phyloP scores from a whole-genome alignment of 768 basidiomycete species.

The Boletus subcaerulescens region DNA sequence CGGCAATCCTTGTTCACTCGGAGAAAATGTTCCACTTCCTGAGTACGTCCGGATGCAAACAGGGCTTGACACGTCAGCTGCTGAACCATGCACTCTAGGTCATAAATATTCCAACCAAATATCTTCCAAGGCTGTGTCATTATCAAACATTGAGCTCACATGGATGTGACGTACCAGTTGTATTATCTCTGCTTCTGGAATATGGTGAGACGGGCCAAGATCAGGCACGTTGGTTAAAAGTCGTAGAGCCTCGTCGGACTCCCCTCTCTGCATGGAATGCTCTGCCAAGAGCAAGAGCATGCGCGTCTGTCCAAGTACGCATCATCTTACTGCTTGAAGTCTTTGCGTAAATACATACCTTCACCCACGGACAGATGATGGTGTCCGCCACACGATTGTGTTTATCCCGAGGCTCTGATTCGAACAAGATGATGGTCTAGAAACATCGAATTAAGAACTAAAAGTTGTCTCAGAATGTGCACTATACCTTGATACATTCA shows the following conservation, averaged over 20 bases:
- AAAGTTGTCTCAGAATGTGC: neutral
- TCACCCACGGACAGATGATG: neutral
- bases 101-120: slow-evolving; percentile 8
- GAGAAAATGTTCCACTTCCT: neutral
- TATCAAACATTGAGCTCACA: neutral
- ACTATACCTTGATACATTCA: slow-evolving; percentile 7
- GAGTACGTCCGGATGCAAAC: neutral
- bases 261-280: neutral
- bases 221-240: neutral
- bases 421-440: slow-evolving; percentile 6
- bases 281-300: neutral
- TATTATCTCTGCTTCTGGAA: neutral
- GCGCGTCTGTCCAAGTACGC: neutral
- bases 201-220: neutral
- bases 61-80: slow-evolving; percentile 5
- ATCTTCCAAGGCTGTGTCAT: slow-evolving; percentile 7
- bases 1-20: neutral
- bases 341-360: neutral
- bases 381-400: neutral
- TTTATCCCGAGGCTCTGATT: neutral
- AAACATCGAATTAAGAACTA: neutral
- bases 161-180: slow-evolving; percentile 1
- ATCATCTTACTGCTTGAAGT: neutral
- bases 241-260: neutral
- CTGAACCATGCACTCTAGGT: slow-evolving; percentile 6